A percentile compares a stretch with the other conserved stretches of the same genome.
Conservation (phyloP, 2,329 filamentous ascomycete species). For the Fusarium sp. region DNA sequence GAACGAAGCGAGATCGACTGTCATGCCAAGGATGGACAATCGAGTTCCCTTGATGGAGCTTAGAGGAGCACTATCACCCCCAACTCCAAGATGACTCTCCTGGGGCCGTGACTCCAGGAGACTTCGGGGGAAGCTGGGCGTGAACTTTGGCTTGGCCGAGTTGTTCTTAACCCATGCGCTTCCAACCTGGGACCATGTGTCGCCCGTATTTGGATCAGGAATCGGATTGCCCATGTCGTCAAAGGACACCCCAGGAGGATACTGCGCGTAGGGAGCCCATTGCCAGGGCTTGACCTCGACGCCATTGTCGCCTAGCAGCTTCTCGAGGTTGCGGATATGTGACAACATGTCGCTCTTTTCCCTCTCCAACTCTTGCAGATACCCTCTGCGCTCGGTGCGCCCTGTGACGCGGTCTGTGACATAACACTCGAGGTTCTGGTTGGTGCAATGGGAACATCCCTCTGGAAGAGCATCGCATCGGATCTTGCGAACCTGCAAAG, state of each 20-base stretch:
- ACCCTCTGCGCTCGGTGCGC: conserved; percentile 81
- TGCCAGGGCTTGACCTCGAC: conserved; percentile 69
- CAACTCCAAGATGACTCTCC: conserved; percentile 76
- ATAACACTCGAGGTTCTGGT: conserved; percentile 81
- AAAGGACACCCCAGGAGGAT: conserved; percentile 40
- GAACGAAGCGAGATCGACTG: conserved; percentile 82
- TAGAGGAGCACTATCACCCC: conserved; percentile 71
- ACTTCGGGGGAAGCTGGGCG: conserved; percentile 48
- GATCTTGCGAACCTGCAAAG: conserved; percentile 80
- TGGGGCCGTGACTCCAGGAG: conserved; percentile 58
- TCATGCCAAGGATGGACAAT: conserved; percentile 82
- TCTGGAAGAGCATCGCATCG: conserved; percentile 84
- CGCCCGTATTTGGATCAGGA: conserved; percentile 38
- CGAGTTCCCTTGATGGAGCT: conserved; percentile 82
- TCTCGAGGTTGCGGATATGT: conserved; percentile 76
- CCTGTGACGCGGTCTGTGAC: conserved; percentile 91
- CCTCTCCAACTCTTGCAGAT: conserved; percentile 80
- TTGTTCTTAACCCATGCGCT: conserved; percentile 52
- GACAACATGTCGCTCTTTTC: conserved; percentile 76
- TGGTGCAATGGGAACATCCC: conserved; percentile 84
- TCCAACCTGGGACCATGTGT: conserved; percentile 49
- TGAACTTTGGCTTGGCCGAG: conserved; percentile 32
- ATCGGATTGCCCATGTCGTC: conserved; percentile 43
- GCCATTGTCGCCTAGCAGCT: conserved; percentile 70
- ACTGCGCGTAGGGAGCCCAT: conserved; percentile 47